Conservation (phyloP, 2,329 filamentous ascomycete species). For the Zalaria obscura region DNA sequence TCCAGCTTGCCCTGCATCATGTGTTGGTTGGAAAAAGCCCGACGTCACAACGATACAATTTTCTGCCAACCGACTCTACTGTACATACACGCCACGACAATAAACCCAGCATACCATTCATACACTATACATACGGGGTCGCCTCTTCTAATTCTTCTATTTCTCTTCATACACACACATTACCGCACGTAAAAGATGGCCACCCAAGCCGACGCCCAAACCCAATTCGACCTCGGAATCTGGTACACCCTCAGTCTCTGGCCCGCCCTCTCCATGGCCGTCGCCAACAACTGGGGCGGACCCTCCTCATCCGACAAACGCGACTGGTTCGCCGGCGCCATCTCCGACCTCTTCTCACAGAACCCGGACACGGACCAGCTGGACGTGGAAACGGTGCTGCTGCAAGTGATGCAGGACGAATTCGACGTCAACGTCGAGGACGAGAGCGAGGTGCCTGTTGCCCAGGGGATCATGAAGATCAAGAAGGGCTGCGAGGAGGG, state of each 20-base stretch:
- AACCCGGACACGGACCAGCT: slow-evolving; percentile 53
- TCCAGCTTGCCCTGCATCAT: too few relatives aligned
- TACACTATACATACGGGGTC: too few relatives aligned
- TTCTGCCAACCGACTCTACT: too few relatives aligned
- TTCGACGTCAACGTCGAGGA: slow-evolving; percentile 91
- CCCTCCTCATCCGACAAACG: slow-evolving; percentile 73
- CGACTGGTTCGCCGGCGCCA: slow-evolving; percentile 86
- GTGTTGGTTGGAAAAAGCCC: too few relatives aligned
- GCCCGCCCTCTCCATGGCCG: slow-evolving; percentile 75
- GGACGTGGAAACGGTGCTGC: slow-evolving; percentile 70
- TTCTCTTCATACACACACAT: too few relatives aligned
- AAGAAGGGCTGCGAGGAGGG: slow-evolving; percentile 46
- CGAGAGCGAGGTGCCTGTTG: slow-evolving; percentile 63
- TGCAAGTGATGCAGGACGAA: slow-evolving; percentile 90
- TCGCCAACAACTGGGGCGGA: slow-evolving; percentile 79
- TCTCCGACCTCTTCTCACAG: slow-evolving; percentile 61
- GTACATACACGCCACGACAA: background rate
- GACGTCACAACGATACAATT: too few relatives aligned
- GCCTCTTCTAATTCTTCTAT: too few relatives aligned
- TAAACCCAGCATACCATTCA: too few relatives aligned
- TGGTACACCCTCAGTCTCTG: slow-evolving; percentile 64
- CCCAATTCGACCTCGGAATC: slow-evolving; percentile 62
- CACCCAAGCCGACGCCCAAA: slow-evolving; percentile 5
- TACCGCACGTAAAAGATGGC: too few relatives aligned
- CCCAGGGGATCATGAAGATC: slow-evolving; percentile 55